Base-by-base conservation (phyloP, 176 grass and related monocot genomes). In the Eleusine coracana region DNA sequence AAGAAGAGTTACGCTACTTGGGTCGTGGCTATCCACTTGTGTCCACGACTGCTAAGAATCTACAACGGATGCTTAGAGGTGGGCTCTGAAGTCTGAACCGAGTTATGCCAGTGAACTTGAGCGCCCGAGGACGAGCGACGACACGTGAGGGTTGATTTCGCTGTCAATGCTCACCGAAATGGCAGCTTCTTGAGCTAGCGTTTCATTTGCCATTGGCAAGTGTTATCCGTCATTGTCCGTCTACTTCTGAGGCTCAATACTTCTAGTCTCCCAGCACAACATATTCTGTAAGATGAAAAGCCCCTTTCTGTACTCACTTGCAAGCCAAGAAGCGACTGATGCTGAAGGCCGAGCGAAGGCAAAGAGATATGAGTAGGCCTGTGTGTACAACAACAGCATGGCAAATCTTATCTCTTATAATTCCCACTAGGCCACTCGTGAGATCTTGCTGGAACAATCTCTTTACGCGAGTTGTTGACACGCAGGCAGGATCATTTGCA, bases 291-390 rank as follows among this genome's bases (percentile, higher is more conserved):
- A 63, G 60, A 63, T 11, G 25, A 4, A 10, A 76, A 9, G 45
- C 77, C 68, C 71, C 76, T 71, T 39, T 25, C 56, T 45, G 66
- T 50, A 77, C 66, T 51, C 72, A 58, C 36, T 76, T 80, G 38
- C 37, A 70, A 44, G 58, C 11, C 15, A 82, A 59, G 46, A 86
- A 66, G 17, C 16, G 31, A 31, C 14, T 8, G 36, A 44, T 20
- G 75, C 29, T 75, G 46, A n/a, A 80, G 68, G 17, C 10, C 5
- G 34, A 34, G 31, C 31, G 31, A 34, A 34, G 2, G 31, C 31
- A 34, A 34, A 34, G 31, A 34, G 31, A 34, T 1, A 34, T 34
- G 11, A 46, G 9, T 46, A 46, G 49, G 49, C 49, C 49, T 51
- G 49, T 51, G 13, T 51, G 14, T 16, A 51, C 49, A 3, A 51